Conservation (phyloP, 768 basidiomycete genomes). For the Lentinula detonsa region DNA sequence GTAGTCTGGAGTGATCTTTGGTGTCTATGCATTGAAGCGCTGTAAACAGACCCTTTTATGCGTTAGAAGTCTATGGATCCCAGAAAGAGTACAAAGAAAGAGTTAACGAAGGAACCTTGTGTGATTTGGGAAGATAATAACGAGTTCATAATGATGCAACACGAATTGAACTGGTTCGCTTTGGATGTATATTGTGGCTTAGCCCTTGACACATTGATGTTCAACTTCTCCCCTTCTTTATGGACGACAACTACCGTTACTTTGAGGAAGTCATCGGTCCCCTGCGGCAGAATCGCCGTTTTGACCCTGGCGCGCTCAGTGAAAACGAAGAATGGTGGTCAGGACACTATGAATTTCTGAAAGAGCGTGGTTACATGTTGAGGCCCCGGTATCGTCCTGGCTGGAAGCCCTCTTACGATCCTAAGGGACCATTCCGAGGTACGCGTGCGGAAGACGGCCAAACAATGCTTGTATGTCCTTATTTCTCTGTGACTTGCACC, state of each 20-base stretch:
- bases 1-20: no score
- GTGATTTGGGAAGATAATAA: no score
- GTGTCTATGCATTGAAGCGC: no score
- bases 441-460: not conserved
- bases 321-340: constrained; percentile 10
- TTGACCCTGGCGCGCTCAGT: not conserved
- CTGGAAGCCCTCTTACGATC: constrained; percentile 15
- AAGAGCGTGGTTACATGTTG: constrained; percentile 12
- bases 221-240: not conserved
- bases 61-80: no score
- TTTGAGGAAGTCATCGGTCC: not conserved
- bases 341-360: constrained; percentile 10
- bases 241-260: not conserved
- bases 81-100: no score
- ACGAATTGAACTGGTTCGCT: no score
- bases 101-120: no score
- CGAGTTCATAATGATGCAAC: no score
- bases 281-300: not conserved
- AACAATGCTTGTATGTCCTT: not conserved
- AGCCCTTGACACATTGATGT: no score
- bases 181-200: no score
- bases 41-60: no score
- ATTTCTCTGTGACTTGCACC: not conserved
- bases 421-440: no score
- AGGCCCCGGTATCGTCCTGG: constrained; percentile 12